Evolutionary conservation across 1,284 basidiomycete genomes (phyloP).

Genomic region (Irpex sp.): DNA sequence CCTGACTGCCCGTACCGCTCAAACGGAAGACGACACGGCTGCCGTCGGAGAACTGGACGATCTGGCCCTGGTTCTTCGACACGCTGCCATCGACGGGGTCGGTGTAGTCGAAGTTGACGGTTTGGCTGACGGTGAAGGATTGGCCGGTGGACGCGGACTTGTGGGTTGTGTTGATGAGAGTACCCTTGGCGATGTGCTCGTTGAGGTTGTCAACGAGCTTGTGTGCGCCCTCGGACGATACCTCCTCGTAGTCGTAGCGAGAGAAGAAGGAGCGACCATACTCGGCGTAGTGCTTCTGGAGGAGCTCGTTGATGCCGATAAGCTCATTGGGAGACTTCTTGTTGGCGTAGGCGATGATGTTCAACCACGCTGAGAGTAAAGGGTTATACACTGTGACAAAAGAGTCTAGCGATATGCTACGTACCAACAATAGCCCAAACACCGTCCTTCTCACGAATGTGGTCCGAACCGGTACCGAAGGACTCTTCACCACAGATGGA

Average conservation of each 20-base stretch:
- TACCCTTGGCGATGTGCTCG: slow-evolving; percentile 60
- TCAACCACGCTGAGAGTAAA: slow-evolving; percentile 81
- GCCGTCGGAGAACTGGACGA: slow-evolving; percentile 89
- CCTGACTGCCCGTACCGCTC: slow-evolving; percentile 93
- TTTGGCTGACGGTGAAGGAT: slow-evolving; percentile 76
- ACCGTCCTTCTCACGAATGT: slow-evolving; percentile 99
- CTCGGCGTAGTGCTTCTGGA: slow-evolving; percentile 83
- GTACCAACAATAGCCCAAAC: slow-evolving; percentile 93
- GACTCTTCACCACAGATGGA: slow-evolving; percentile 99
- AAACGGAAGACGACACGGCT: slow-evolving; percentile 94
- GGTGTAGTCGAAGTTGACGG: slow-evolving; percentile 92
- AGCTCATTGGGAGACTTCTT: slow-evolving; percentile 72
- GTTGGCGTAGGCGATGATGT: slow-evolving; percentile 94
- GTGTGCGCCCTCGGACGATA: slow-evolving; percentile 86
- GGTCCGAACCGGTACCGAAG: slow-evolving; percentile 99
- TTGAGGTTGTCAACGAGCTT: slow-evolving; percentile 82
- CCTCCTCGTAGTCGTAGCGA: slow-evolving; percentile 98
- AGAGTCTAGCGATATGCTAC: not conserved
- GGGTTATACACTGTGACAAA: slow-evolving; percentile 1
- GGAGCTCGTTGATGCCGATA: slow-evolving; percentile 86
- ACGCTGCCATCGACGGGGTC: slow-evolving; percentile 96
- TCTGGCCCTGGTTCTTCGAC: slow-evolving; percentile 94
- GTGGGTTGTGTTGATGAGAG: slow-evolving; percentile 67
- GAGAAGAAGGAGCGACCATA: slow-evolving; percentile 99
- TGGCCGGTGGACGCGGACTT: slow-evolving; percentile 63